Evolutionary conservation across 345 rosid species (phyloP).

Genomic region (Pseudoturritis turrita): DNA sequence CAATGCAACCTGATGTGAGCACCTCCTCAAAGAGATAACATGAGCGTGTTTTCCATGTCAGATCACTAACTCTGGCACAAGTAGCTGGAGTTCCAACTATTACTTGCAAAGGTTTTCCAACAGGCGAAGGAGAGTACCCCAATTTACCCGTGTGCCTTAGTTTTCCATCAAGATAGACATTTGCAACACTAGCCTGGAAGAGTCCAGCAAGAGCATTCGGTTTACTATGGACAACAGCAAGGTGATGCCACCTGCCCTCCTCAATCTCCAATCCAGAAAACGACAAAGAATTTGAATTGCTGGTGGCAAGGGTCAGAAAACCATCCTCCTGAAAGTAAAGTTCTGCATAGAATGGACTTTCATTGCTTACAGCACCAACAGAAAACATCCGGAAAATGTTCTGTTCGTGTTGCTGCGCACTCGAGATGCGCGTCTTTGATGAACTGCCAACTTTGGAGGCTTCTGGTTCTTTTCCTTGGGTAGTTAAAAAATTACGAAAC

Average conservation of each 20-base stretch:
- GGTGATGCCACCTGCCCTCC: slow-evolving; percentile 99
- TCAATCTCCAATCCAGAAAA: slow-evolving; percentile 95
- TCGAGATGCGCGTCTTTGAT: slow-evolving; percentile 47
- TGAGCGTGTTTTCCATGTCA: slow-evolving; percentile 92
- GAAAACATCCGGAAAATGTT: slow-evolving; percentile 78
- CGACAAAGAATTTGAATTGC: slow-evolving; percentile 81
- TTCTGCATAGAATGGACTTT: slow-evolving; percentile 76
- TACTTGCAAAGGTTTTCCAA: slow-evolving; percentile 93
- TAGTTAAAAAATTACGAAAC: slow-evolving; percentile 63
- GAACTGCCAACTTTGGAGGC: slow-evolving; percentile 50
- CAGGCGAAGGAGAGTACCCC: slow-evolving; percentile 97
- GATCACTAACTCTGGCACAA: slow-evolving; percentile 74
- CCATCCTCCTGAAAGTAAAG: slow-evolving; percentile 97
- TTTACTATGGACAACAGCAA: slow-evolving; percentile 98
- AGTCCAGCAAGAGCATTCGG: slow-evolving; percentile 99
- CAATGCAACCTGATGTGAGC: slow-evolving; percentile 90
- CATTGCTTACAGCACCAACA: slow-evolving; percentile 80
- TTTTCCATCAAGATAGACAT: slow-evolving; percentile 95
- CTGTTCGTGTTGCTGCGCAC: slow-evolving; percentile 53
- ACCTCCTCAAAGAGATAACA: slow-evolving; percentile 99
- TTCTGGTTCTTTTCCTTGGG: slow-evolving; percentile 64
- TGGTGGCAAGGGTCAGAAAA: slow-evolving; percentile 85
- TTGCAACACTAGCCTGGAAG: slow-evolving; percentile 96
- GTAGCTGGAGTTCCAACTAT: slow-evolving; percentile 81
- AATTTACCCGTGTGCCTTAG: slow-evolving; percentile 94